Evolutionary conservation across 2,329 filamentous ascomycete species (phyloP).

Genomic region (Claviceps monticola): DNA sequence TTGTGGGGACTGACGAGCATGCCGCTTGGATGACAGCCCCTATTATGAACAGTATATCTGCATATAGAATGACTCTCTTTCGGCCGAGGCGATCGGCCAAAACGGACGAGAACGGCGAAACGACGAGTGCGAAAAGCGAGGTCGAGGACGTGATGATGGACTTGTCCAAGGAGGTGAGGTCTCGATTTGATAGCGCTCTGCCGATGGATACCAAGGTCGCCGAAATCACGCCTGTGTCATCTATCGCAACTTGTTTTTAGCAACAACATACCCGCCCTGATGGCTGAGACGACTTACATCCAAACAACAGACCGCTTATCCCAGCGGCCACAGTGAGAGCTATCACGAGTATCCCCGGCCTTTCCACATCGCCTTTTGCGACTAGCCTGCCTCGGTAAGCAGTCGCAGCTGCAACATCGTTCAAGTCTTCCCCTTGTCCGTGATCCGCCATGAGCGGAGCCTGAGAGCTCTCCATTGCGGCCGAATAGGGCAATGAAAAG

Average conservation of each 20-base stretch:
- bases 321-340: conserved; percentile 50
- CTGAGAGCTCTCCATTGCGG: conserved; percentile 22
- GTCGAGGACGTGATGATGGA: conserved; percentile 59
- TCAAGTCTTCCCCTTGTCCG: conserved; percentile 16
- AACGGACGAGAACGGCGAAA: conserved; percentile 51
- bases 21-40: conserved; percentile 54
- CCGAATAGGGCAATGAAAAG: not conserved
- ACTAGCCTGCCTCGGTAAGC: conserved; percentile 9
- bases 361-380: conserved; percentile 14
- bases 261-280: conserved; percentile 2
- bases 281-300: conserved; percentile 33
- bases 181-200: conserved; percentile 40
- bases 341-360: conserved; percentile 42
- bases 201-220: conserved; percentile 52
- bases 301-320: conserved; percentile 54
- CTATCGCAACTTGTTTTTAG: conserved; percentile 19
- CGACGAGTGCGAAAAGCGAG: conserved; percentile 48
- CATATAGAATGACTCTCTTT: conserved; percentile 47
- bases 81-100: conserved; percentile 49
- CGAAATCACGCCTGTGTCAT: conserved; percentile 56
- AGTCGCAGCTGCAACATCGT: conserved; percentile 16
- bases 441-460: conserved; percentile 24
- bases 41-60: conserved; percentile 52
- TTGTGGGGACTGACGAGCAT: conserved; percentile 41
- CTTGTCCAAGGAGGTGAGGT: conserved; percentile 50